A percentile compares a stretch with the other conserved stretches of the same genome.
Evolutionary conservation across 768 basidiomycete species (phyloP).

Genomic region (Boletus edulis): DNA sequence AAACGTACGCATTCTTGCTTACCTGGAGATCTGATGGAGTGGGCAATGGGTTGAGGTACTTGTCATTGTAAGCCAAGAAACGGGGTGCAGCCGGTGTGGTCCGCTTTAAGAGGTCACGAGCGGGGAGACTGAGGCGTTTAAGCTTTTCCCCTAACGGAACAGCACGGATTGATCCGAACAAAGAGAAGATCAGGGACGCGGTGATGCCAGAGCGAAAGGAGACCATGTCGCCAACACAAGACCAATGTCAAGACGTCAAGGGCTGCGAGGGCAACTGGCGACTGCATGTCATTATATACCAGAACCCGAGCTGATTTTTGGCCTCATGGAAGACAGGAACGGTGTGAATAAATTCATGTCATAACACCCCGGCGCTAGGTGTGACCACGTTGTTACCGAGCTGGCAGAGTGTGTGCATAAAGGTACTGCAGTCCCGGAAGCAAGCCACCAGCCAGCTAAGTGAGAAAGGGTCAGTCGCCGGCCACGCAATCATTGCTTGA

Average conservation of each 20-base stretch:
- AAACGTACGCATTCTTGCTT: background rate
- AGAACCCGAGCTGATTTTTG: background rate
- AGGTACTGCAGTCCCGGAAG: slow-evolving; percentile 4
- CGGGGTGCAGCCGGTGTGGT: slow-evolving; percentile 44
- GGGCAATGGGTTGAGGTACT: slow-evolving; percentile 44
- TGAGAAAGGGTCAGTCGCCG: background rate
- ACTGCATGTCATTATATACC: slow-evolving; percentile 18
- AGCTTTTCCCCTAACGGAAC: slow-evolving; percentile 24
- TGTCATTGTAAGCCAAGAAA: slow-evolving; percentile 42
- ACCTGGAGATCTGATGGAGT: slow-evolving; percentile 44
- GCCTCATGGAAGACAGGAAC: slow-evolving; percentile 8
- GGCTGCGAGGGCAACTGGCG: background rate
- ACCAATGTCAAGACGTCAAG: background rate
- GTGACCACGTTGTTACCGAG: background rate
- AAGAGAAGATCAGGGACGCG: slow-evolving; percentile 1
- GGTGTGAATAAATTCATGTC: background rate
- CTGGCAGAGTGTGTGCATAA: background rate
- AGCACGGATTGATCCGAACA: slow-evolving; percentile 9
- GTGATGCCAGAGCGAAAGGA: slow-evolving; percentile 6
- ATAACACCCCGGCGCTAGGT: background rate
- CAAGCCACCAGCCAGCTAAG: background rate
- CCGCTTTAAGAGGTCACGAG: slow-evolving; percentile 21
- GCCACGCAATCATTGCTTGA: background rate
- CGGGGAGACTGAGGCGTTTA: slow-evolving; percentile 16
- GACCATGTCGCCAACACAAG: slow-evolving; percentile 10